Evolutionary conservation across 2,329 filamentous ascomycete genomes (phyloP).

Genomic region (Raffaelea deltoideospora): DNA sequence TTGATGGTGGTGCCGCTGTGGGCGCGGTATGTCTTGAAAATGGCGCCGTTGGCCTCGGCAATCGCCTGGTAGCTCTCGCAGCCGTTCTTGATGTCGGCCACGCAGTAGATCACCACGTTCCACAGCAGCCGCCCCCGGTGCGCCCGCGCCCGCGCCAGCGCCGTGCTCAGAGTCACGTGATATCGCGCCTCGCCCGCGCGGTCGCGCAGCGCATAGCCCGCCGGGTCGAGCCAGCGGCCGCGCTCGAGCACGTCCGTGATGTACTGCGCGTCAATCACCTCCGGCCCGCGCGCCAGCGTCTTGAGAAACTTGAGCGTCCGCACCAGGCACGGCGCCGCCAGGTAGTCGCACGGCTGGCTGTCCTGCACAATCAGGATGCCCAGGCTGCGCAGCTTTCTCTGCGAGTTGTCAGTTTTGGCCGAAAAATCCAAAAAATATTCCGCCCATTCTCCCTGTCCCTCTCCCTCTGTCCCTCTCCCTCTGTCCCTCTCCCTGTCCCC

Average conservation of each 20-base stretch:
- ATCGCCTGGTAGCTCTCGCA: conserved; percentile 76
- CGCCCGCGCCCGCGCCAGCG: conserved; percentile 53
- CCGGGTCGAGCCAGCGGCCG: conserved; percentile 46
- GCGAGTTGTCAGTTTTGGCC: conserved; percentile 1
- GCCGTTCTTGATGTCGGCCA: conserved; percentile 63
- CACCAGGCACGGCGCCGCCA: conserved; percentile 75
- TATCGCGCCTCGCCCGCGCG: conserved; percentile 56
- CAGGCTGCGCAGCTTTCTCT: conserved; percentile 69
- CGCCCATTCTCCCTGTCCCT: background rate
- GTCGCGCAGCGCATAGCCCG: conserved; percentile 57
- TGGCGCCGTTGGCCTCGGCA: conserved; percentile 75
- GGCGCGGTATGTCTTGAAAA: conserved; percentile 62
- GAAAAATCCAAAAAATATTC: conserved; percentile 3
- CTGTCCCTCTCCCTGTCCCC: background rate
- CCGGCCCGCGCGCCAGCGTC: conserved; percentile 66
- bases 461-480: background rate
- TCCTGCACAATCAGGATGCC: conserved; percentile 72
- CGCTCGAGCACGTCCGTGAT: conserved; percentile 62
- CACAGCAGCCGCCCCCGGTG: conserved; percentile 65
- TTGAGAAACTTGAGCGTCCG: conserved; percentile 90
- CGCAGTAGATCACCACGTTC: conserved; percentile 71
- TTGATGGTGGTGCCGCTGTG: conserved; percentile 53
- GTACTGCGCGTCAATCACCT: conserved; percentile 62
- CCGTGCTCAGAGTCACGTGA: conserved; percentile 51
- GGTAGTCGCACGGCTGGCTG: conserved; percentile 61